Base-by-base conservation (phyloP, 1,139 yeast species). In the Protomyces lactucae-debilis region DNA sequence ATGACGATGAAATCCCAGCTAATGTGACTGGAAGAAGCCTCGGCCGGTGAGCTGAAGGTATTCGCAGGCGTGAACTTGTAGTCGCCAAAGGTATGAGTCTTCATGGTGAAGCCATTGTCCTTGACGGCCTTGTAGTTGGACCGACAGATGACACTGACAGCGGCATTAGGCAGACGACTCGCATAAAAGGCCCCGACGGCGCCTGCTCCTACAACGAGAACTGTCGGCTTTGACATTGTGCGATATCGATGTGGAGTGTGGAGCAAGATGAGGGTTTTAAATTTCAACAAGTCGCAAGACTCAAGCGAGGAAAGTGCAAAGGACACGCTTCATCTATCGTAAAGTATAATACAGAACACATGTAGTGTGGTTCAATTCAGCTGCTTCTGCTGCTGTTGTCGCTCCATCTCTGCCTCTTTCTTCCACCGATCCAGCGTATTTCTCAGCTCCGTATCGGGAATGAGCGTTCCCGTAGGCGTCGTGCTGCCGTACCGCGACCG, bases 101-200 rank as follows among this genome's bases (percentile, higher is more conserved):
- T 79, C 65, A 88, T 80, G 18, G 80, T 76, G 74, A 81, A 86
- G 0, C 95, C 95, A 9, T 78, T 70, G 14, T 74, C 72, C 10
- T 70, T 69, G 52, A 86, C 84, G 14, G 73, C 73, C 10, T 85
- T 82, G 73, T 85, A 86, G 70, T 85, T 87, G n/a, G 89, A 84
- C 69, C 92, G 79, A 37, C 64, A 60, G 21, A 60, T 52, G 51
- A 60, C 64, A 16, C 82, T 76, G 10, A 86, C 86, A 16, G 52
- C 56, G 10, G 65, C 56, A 10, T 43, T 18, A 6, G 57, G 87
- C 61, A 80, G 81, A 2, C 82, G 78, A 66, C 77, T 76, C 2
- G 79, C 80, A 5, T 79, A 76, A 53, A 76, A 76, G 51, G 86
- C 79, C 16, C 95, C 95, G 1, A 87, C 90, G 35, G 92, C 91